A percentile compares a stretch with the other conserved stretches of the same genome.
Evolutionary conservation across 495 filamentous ascomycete genomes (phyloP).

Genomic region (Talaromyces liani): DNA sequence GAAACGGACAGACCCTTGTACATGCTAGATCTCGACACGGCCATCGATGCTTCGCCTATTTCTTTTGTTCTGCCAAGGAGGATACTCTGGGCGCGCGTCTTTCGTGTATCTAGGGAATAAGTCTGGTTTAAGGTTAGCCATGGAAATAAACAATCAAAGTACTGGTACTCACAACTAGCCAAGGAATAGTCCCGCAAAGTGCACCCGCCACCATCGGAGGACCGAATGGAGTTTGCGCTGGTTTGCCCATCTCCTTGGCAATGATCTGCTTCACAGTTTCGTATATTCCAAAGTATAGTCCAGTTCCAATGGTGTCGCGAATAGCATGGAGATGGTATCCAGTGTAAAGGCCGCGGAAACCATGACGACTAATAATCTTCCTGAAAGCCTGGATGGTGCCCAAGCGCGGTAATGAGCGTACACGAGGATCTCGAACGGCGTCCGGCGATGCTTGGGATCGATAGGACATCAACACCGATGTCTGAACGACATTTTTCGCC

Average conservation of each 20-base stretch:
- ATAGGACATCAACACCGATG: constrained; percentile 74
- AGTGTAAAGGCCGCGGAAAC: constrained; percentile 73
- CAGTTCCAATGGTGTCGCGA: constrained; percentile 83
- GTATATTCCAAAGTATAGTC: constrained; percentile 86
- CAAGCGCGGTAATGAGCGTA: constrained; percentile 66
- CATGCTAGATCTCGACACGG: constrained; percentile 41
- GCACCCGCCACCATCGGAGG: constrained; percentile 38
- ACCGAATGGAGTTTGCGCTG: constrained; percentile 31
- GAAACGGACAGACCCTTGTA: constrained; percentile 44
- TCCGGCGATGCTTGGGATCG: constrained; percentile 51
- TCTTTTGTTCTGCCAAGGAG: constrained; percentile 37
- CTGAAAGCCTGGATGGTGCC: constrained; percentile 73
- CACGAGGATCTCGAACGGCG: constrained; percentile 49
- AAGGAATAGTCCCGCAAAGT: constrained; percentile 40
- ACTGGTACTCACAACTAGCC: constrained; percentile 34
- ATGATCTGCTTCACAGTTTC: constrained; percentile 83
- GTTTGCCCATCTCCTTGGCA: constrained; percentile 42
- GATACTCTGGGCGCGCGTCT: constrained; percentile 42
- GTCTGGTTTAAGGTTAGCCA: constrained; percentile 17
- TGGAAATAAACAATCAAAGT: background rate
- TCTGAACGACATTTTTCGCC: constrained; percentile 85
- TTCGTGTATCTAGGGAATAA: constrained; percentile 41
- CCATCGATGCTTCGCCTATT: constrained; percentile 35
- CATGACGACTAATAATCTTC: constrained; percentile 72
- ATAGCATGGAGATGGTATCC: constrained; percentile 77